Evolutionary conservation across 208 protist genomes (phyloP).

Genomic region (Naegleria gruberi): DNA sequence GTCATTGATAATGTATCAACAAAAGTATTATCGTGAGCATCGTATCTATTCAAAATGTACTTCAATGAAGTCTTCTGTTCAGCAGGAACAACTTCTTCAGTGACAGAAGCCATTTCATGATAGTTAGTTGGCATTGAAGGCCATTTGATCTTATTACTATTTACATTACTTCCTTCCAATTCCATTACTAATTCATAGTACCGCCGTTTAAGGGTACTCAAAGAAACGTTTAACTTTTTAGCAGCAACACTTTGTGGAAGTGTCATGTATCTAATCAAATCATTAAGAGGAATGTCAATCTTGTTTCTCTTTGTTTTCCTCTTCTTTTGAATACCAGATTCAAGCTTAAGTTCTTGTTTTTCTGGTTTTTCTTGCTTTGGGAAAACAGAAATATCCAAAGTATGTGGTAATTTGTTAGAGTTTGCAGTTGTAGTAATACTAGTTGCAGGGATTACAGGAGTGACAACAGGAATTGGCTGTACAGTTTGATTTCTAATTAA

Average conservation of each 20-base stretch:
- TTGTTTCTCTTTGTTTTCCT: slow-evolving; percentile 7
- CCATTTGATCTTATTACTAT: background rate
- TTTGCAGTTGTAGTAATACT: background rate
- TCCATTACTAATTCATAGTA: background rate
- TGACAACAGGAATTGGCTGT: too few species aligned
- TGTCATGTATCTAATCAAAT: background rate
- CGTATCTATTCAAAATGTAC: background rate
- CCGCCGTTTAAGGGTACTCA: background rate
- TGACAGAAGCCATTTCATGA: background rate
- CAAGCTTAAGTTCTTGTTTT: background rate
- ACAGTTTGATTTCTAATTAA: background rate
- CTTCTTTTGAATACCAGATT: background rate
- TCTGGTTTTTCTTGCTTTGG: background rate
- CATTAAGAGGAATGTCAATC: slow-evolving; percentile 4
- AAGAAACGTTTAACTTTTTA: background rate
- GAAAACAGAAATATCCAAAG: background rate
- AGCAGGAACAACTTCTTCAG: background rate
- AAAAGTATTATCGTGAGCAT: background rate
- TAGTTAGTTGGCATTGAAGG: background rate
- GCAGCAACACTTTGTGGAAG: background rate
- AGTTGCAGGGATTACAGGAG: too few species aligned
- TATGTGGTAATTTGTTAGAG: background rate
- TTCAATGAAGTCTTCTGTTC: background rate
- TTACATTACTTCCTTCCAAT: background rate
- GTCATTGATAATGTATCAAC: background rate